A percentile compares a stretch with the other conserved stretches of the same genome.
These are phyloP conservation scores for Coelastrella sp. DNA, from an alignment of 139 green algal genomes.

Conservation along the genomic window DNA sequence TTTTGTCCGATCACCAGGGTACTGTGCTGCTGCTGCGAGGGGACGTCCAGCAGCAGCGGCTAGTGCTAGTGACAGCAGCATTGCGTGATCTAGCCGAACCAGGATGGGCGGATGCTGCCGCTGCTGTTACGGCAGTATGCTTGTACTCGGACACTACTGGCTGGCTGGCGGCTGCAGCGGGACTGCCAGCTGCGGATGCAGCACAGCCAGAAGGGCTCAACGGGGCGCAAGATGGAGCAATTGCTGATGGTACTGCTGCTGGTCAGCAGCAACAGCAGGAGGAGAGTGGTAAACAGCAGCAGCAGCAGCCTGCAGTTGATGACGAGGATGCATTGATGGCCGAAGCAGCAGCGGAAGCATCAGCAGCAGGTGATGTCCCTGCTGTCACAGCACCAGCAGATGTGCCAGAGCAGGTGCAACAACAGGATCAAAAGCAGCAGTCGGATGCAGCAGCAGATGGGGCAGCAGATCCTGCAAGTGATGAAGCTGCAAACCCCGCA, in stretches of 20 bases:
- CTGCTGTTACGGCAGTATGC: slow-evolving; percentile 58
- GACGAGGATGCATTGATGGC: slow-evolving; percentile 27
- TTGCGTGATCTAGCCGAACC: not conserved
- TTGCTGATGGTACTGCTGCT: not conserved
- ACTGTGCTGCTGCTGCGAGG: slow-evolving; percentile 61
- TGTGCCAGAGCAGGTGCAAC: not conserved
- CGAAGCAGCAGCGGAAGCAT: slow-evolving; percentile 26
- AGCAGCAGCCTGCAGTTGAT: not conserved
- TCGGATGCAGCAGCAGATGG: not conserved
- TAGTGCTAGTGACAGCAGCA: slow-evolving; percentile 26
- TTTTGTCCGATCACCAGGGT: slow-evolving; percentile 63
- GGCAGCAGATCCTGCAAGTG: not conserved
- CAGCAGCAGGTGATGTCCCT: slow-evolving; percentile 13
- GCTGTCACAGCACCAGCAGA: not conserved
- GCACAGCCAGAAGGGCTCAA: too few relatives aligned
- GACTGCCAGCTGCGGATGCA: not conserved
- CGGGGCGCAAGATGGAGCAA: too few relatives aligned
- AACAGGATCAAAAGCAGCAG: not conserved
- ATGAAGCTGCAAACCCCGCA: not conserved
- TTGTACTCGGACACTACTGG: slow-evolving; percentile 70
- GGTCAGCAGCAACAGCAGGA: not conserved
- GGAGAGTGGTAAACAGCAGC: not conserved
- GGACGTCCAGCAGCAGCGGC: slow-evolving; percentile 21
- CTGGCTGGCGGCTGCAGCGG: slow-evolving; percentile 58
- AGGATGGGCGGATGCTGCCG: not conserved